Evolutionary conservation across 495 filamentous ascomycete genomes (phyloP), one percentile per base, ranked within the genome.

Genomic region (Hyaloscypha variabilis): DNA sequence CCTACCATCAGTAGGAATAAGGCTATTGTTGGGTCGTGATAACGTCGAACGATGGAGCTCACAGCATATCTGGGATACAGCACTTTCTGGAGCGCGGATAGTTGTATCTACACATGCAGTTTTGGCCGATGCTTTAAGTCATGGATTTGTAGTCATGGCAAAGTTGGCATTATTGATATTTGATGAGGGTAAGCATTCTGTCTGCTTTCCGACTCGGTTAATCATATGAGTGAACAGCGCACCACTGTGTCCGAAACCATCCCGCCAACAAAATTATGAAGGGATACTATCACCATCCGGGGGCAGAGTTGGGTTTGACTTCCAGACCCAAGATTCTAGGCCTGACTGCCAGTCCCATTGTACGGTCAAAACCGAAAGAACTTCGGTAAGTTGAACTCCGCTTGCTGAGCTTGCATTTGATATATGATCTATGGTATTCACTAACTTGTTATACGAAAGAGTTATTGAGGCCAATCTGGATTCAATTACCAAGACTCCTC

Each of bases 321-420:
- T 87, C 74, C 19, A 78, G 90, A 19, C 94, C 94, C 0, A 76
- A 78, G 17, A 92, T 97, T 61, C 77, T 97, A 17, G 94, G 93
- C 5, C 81, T 97, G 2, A 93, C 91, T n/a, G 94, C 94, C 0
- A 96, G 91, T 70, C 94, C 94, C 0, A 78, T 93, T 17, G 83
- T 90, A 52, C 82, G 80, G 72, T 77, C 81, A 65, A 81, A 81
- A 28, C 71, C 78, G 6, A 68, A 75, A 1, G 78, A 46, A 3
- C 39, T 46, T 19, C 10, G 39, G 39, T 46, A 46, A 17, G 39
- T 14, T 46, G 39, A 34, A 46, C 39, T 46, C 39, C 39, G 19
- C 39, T 1, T 17, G 39, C 39, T 46, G 39, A 46, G 39, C 6
- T 46, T 46, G 6, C 39, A 2, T 46, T 14, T 17, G 2, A 46